These are phyloP conservation scores for Aspergillus sp. DNA, from an alignment of 2,329 filamentous ascomycete genomes.

Conservation along the genomic window DNA sequence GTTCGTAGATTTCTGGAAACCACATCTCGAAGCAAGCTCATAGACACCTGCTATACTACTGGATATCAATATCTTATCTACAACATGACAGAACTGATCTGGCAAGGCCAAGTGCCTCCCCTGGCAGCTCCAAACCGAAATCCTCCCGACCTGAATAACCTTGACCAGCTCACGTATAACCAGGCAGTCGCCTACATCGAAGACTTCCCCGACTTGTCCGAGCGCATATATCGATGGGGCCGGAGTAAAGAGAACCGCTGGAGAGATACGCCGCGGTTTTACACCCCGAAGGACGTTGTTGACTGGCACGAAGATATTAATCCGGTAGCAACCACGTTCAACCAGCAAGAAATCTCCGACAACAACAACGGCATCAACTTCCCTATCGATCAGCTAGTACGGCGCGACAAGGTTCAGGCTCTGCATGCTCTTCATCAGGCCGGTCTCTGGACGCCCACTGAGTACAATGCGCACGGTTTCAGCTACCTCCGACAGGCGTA, in stretches of 20 bases:
- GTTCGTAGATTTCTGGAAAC: no score
- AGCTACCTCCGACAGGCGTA: neutral
- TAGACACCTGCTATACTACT: neutral
- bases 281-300: no score
- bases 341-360: neutral
- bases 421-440: neutral
- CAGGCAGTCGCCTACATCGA: neutral
- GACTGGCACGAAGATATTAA: neutral
- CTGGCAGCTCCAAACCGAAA: neutral
- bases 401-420: neutral
- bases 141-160: neutral
- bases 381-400: neutral
- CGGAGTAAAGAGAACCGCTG: neutral
- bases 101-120: neutral
- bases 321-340: neutral
- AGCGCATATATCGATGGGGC: neutral
- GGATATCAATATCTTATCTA: neutral
- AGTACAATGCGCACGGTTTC: neutral
- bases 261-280: neutral
- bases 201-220: neutral
- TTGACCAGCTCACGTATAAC: neutral
- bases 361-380: neutral
- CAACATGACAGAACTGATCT: neutral
- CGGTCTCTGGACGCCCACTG: neutral
- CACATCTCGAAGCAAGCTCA: no score